phyloP scores from a whole-genome alignment of 2,329 filamentous ascomycete species.

The Monosporascus sp. region DNA sequence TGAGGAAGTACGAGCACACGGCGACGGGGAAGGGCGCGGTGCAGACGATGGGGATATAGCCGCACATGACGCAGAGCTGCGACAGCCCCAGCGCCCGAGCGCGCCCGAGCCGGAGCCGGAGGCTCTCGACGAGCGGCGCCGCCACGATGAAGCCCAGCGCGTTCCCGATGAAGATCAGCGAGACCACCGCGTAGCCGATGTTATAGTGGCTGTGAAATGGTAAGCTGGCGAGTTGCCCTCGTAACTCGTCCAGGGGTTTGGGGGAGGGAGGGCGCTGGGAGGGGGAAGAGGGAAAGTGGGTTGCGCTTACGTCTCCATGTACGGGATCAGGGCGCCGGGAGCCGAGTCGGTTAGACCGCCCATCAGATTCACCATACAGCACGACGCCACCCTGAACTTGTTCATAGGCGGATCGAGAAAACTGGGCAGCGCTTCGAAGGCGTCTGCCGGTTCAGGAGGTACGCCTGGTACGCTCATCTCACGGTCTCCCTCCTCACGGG shows the following conservation, averaged over 20 bases:
- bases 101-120: slow-evolving; percentile 60
- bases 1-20: slow-evolving; percentile 62
- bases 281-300: too few relatives aligned
- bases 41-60: slow-evolving; percentile 60
- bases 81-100: slow-evolving; percentile 57
- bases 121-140: slow-evolving; percentile 61
- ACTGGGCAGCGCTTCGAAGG: slow-evolving; percentile 22
- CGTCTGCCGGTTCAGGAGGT: slow-evolving; percentile 13
- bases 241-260: background rate
- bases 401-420: slow-evolving; percentile 62
- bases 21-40: slow-evolving; percentile 67
- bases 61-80: slow-evolving; percentile 50
- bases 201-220: slow-evolving; percentile 49
- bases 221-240: background rate
- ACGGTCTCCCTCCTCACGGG: slow-evolving; percentile 18
- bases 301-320: slow-evolving; percentile 57
- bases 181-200: slow-evolving; percentile 74
- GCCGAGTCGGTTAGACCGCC: slow-evolving; percentile 72
- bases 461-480: slow-evolving; percentile 17
- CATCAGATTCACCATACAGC: slow-evolving; percentile 60
- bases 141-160: slow-evolving; percentile 71
- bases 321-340: slow-evolving; percentile 73
- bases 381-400: slow-evolving; percentile 59
- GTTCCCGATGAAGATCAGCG: slow-evolving; percentile 75
- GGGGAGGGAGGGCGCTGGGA: too few relatives aligned